Evolutionary conservation across 768 basidiomycete genomes (phyloP), one percentile per base, ranked within the genome.

Genomic region (Peribolospora kevripleyi): DNA sequence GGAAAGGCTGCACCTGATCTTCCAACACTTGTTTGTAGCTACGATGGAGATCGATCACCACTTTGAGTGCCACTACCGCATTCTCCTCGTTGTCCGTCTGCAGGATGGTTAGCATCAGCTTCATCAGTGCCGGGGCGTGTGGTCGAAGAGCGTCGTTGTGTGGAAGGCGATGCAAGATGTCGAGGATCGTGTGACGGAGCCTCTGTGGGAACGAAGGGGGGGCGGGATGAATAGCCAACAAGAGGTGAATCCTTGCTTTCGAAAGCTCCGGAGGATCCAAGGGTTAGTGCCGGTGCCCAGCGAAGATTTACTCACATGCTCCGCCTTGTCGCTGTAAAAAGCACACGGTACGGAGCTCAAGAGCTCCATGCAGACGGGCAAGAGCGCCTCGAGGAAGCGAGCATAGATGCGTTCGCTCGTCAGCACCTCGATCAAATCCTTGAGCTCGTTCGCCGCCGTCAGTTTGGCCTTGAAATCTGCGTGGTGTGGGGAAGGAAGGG

Each of bases 61-160:
- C 82, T 69, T 95, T 97, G 74, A 88, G 85, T 54, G 81, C 82
- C 2, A 79, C 74, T 41, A 81, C 74, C 3, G 84, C 93, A 63
- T 88, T 90, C 65, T 98, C 93, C 68, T 98, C 93, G 65, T 93
- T 95, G 70, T 98, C 93, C 60, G 76, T 71, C 37, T 82, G 79
- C 40, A 97, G 73, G 53, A 87, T 72, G 58, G 84, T 74, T 43
- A 95, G 73, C 78, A 93, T 79, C 53, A 85, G 79, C 54, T 73
- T 73, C 65, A 83, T 82, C 48, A 97, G 75, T 2, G 74, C 65
- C 10, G 73, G 69, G 13, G 77, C 73, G 59, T 82, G 80, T 52
- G 75, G 72, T 46, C 82, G 76, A 25, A 88, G 71, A n/a, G 75
- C 70, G 54, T 97, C 93, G 53, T 76, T 76, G 46, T 79, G 74